Conservation (phyloP, 2,329 filamentous ascomycete species). For the Amphichorda felina region DNA sequence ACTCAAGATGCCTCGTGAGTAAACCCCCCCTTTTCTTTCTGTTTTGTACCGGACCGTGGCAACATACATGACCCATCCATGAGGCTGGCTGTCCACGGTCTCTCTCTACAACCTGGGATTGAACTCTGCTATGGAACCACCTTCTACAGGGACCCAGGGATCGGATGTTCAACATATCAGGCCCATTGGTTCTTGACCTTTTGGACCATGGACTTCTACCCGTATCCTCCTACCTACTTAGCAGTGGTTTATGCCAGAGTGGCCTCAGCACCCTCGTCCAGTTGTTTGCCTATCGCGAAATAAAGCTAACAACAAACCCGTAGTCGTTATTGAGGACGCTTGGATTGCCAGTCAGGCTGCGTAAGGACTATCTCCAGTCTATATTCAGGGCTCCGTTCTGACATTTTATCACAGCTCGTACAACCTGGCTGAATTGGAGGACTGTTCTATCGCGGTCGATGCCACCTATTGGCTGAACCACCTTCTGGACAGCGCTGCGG, state of each 20-base stretch:
- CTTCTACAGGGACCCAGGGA: too few species aligned
- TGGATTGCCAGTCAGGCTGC: slow-evolving; percentile 24
- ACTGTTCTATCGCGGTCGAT: slow-evolving; percentile 71
- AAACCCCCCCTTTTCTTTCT: slow-evolving; percentile 1
- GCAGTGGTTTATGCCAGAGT: too few species aligned
- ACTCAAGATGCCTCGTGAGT: slow-evolving; percentile 12
- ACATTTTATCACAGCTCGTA: slow-evolving; percentile 32
- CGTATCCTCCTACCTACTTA: too few species aligned
- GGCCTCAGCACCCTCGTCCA: too few species aligned
- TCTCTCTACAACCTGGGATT: too few species aligned
- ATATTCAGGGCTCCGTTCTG: background rate
- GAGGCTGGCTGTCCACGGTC: too few species aligned
- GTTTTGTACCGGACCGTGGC: background rate
- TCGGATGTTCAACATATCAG: too few species aligned
- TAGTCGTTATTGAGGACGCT: slow-evolving; percentile 19
- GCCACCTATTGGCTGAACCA: slow-evolving; percentile 79
- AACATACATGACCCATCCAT: too few species aligned
- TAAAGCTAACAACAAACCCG: background rate
- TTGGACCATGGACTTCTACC: too few species aligned
- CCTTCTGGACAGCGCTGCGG: slow-evolving; percentile 57
- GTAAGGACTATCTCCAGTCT: slow-evolving; percentile 9
- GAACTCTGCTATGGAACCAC: too few species aligned
- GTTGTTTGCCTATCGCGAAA: too few species aligned
- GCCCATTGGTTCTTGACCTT: too few species aligned
- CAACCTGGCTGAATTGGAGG: slow-evolving; percentile 59